A percentile compares a stretch with the other conserved stretches of the same genome.
Evolutionary conservation across 768 basidiomycete genomes (phyloP).

Genomic region (Porpolomopsis calyptriformis): DNA sequence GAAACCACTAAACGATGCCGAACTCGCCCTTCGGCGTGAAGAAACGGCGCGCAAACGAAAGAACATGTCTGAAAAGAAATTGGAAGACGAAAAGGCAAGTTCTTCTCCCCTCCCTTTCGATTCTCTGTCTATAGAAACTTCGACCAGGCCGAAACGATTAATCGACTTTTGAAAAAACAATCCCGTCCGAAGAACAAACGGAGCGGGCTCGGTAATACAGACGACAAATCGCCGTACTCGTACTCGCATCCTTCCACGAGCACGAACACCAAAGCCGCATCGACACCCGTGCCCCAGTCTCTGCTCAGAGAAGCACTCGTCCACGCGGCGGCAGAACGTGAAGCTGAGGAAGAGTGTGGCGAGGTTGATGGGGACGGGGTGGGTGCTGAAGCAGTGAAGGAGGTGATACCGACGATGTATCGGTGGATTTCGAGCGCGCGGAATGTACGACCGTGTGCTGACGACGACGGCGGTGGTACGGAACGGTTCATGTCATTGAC

Average conservation of each 20-base stretch:
- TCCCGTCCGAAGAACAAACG: slow-evolving; percentile 56
- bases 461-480: slow-evolving; percentile 1
- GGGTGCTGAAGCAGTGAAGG: slow-evolving; percentile 23
- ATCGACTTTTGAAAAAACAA: slow-evolving; percentile 80
- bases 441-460: background rate
- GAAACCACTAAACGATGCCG: slow-evolving; percentile 58
- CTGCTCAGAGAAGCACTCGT: slow-evolving; percentile 7
- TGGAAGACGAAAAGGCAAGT: slow-evolving; percentile 74
- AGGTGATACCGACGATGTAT: slow-evolving; percentile 44
- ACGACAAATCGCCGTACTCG: slow-evolving; percentile 29
- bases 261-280: slow-evolving; percentile 14
- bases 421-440: slow-evolving; percentile 61
- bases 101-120: background rate
- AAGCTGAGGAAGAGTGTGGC: slow-evolving; percentile 24
- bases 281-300: slow-evolving; percentile 16
- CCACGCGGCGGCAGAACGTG: slow-evolving; percentile 6
- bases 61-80: slow-evolving; percentile 71
- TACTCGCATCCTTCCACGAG: slow-evolving; percentile 18
- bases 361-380: slow-evolving; percentile 32
- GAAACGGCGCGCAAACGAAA: slow-evolving; percentile 77
- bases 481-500: slow-evolving; percentile 31
- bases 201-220: slow-evolving; percentile 36
- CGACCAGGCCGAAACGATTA: slow-evolving; percentile 72
- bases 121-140: background rate
- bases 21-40: slow-evolving; percentile 63